Conservation (phyloP, 2,329 filamentous ascomycete species). For the Apiospora koreana region DNA sequence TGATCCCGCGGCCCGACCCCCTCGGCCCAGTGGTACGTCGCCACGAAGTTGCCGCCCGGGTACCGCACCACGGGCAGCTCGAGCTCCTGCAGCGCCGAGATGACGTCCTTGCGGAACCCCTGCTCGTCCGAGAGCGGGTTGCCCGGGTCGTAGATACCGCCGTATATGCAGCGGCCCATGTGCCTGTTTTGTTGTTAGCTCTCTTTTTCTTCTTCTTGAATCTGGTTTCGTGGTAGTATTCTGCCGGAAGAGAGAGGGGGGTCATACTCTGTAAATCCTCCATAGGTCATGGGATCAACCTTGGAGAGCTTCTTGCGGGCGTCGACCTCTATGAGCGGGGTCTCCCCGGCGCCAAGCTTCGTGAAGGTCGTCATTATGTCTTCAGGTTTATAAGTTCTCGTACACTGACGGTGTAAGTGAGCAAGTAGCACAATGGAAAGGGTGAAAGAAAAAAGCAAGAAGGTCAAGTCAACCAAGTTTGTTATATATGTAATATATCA, state of each 20-base stretch:
- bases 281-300: constrained; percentile 81
- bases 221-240: constrained; percentile 7
- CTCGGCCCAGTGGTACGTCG: constrained; percentile 85
- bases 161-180: constrained; percentile 88
- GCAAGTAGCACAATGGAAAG: neutral
- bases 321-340: constrained; percentile 66
- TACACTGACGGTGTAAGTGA: neutral
- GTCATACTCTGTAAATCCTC: constrained; percentile 77
- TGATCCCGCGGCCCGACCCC: constrained; percentile 74
- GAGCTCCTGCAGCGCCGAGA: constrained; percentile 71
- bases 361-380: constrained; percentile 71
- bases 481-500: neutral
- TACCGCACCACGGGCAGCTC: constrained; percentile 78
- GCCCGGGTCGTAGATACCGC: constrained; percentile 78
- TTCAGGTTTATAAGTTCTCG: neutral
- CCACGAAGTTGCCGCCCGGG: constrained; percentile 81
- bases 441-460: neutral
- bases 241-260: neutral
- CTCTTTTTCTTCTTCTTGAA: neutral
- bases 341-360: constrained; percentile 60
- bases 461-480: neutral
- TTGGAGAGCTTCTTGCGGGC: constrained; percentile 65
- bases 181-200: constrained; percentile 52
- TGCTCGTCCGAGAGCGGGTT: constrained; percentile 72
- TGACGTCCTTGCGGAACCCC: constrained; percentile 78